Base-by-base conservation (phyloP, 2,329 filamentous ascomycete genomes). In the Diatrype stigma region DNA sequence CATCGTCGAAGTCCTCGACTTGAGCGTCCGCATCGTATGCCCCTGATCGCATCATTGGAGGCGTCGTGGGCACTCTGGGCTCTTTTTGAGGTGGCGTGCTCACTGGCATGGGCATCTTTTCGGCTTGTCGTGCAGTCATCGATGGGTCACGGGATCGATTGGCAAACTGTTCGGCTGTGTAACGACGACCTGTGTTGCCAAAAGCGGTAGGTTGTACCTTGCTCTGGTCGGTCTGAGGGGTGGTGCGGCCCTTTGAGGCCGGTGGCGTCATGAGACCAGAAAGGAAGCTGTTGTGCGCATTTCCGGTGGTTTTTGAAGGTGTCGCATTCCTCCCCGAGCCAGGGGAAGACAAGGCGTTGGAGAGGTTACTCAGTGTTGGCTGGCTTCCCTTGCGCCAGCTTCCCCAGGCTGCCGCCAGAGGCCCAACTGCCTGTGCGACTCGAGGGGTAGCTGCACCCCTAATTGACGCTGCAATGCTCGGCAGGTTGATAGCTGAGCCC, bases 221-320 rank as follows among this genome's bases (percentile, higher is more conserved):
- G 56, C 60, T 70, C 35, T 65, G 63, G 49, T 73, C 67, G 23
- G 63, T 61, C 3, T 76, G 72, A 0, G 83, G 79, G 2, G 79
- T 82, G 57, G 83, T 83, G 42, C 88, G 85, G 45, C 87, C 68
- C 49, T 84, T 82, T 3, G 88, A 91, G 28, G 87, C 84, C 4
- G 92, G 93, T n/a, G 93, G 92, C 1, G 93, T 96, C 76, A 96
- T 78, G 21, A 96, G 81, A 1, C 92, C 92, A 1, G 86, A 86
- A 19, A 92, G 76, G 54, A 90, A 86, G 46, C 77, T 72, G 62
- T 66, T 82, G 49, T 81, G 77, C 1, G 84, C 76, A 3, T 73
- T 69, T 0, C 69, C 67, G 35, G 73, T 79, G 42, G 74, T 73
- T 61, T 80, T 84, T 8, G 85, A 86, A 5, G 86, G 85, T 0